phyloP scores from a whole-genome alignment of 202 grass and related monocot species.

The Carex arenaria region DNA sequence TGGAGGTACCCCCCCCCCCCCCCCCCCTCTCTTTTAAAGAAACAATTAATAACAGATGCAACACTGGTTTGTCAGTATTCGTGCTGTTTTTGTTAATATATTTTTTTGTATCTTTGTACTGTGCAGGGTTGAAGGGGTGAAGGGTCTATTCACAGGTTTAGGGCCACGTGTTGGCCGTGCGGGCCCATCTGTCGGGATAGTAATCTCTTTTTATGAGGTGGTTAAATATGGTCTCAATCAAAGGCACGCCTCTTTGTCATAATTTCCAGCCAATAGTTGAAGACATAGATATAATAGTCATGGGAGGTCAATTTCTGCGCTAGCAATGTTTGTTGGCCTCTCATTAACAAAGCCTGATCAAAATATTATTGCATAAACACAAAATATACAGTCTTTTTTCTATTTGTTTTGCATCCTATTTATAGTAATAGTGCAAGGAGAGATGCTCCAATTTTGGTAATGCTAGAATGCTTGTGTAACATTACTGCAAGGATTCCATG shows the following conservation, averaged over 20 bases:
- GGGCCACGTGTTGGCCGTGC: conserved; percentile 82
- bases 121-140: conserved; percentile 61
- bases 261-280: not conserved
- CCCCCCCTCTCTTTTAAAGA: not conserved
- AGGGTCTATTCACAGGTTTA: conserved; percentile 74
- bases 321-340: not conserved
- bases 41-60: not conserved
- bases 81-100: not conserved
- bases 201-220: conserved; percentile 90
- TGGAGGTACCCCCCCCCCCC: conserved; percentile 55
- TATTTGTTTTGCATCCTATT: not conserved
- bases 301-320: not conserved
- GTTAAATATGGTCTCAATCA: conserved; percentile 79
- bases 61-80: not conserved
- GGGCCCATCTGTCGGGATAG: conserved; percentile 92
- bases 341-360: conserved; percentile 5
- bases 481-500: not conserved
- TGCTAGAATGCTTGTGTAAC: not conserved
- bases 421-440: not conserved
- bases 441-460: conserved; percentile 9
- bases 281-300: not conserved
- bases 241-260: conserved; percentile 30
- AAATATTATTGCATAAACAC: not conserved
- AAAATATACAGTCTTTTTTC: not conserved
- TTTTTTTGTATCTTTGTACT: conserved; percentile 11